Conservation (phyloP, 2,329 filamentous ascomycete genomes). For the Fusarium newnesense region DNA sequence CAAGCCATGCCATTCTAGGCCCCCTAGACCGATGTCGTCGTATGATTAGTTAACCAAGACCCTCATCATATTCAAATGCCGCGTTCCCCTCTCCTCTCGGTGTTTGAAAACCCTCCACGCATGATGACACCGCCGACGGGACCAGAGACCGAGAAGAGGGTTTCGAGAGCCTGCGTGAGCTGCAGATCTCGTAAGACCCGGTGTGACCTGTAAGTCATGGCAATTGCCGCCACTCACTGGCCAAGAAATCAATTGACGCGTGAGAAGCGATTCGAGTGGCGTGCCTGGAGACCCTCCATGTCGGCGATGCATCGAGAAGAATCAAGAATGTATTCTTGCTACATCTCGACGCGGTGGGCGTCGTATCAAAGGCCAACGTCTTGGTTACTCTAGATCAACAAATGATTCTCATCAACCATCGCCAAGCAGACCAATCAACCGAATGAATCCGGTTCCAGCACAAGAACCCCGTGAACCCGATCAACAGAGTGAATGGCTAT, state of each 20-base stretch:
- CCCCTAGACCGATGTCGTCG: neutral
- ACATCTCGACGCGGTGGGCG: constrained; percentile 53
- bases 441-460: neutral
- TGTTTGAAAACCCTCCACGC: neutral
- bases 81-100: constrained; percentile 16
- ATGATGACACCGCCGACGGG: constrained; percentile 8
- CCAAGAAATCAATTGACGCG: neutral
- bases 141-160: constrained; percentile 30
- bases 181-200: constrained; percentile 35
- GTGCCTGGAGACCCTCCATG: constrained; percentile 51
- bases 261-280: constrained; percentile 46
- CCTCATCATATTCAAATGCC: constrained; percentile 12
- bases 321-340: constrained; percentile 53
- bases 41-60: neutral
- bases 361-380: constrained; percentile 45
- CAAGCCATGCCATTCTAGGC: neutral
- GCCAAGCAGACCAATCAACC: neutral
- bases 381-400: neutral
- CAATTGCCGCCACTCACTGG: neutral
- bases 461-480: neutral
- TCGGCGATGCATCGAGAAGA: constrained; percentile 51
- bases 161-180: constrained; percentile 31
- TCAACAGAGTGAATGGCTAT: constrained; percentile 27
- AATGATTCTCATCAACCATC: neutral
- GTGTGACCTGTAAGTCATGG: constrained; percentile 28